Conservation (phyloP, 495 filamentous ascomycete species). For the Halenospora varia region DNA sequence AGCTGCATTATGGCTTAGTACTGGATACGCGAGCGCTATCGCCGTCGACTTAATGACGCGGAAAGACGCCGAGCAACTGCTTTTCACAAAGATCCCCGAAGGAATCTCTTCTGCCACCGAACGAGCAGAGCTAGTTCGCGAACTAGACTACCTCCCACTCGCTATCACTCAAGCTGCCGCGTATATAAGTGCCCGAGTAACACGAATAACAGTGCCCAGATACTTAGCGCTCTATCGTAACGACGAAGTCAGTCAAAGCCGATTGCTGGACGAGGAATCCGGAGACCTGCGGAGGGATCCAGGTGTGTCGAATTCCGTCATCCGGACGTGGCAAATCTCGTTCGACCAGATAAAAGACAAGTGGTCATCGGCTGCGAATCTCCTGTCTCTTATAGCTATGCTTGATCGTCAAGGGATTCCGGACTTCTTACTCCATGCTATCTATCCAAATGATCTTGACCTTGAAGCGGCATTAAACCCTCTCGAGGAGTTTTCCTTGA, state of each 20-base stretch:
- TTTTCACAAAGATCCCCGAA: slow-evolving; percentile 31
- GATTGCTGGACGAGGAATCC: slow-evolving; percentile 37
- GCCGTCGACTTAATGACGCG: slow-evolving; percentile 3
- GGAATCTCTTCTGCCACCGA: slow-evolving; percentile 25
- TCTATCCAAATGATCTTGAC: slow-evolving; percentile 2
- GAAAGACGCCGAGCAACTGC: slow-evolving; percentile 16
- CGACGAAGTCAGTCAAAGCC: slow-evolving; percentile 28
- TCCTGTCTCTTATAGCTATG: slow-evolving; percentile 38
- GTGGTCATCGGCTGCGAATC: slow-evolving; percentile 32
- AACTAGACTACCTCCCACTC: slow-evolving; percentile 17
- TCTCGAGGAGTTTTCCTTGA: slow-evolving; percentile 22
- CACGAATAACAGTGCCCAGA: slow-evolving; percentile 27
- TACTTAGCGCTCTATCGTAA: slow-evolving; percentile 29
- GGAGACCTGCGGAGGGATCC: slow-evolving; percentile 35
- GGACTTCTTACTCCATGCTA: slow-evolving; percentile 23
- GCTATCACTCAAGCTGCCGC: slow-evolving; percentile 23
- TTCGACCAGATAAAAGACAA: slow-evolving; percentile 37
- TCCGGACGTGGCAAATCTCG: slow-evolving; percentile 44
- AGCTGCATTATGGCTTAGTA: slow-evolving; percentile 18
- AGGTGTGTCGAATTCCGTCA: slow-evolving; percentile 34
- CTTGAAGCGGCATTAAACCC: slow-evolving; percentile 11
- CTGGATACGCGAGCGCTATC: slow-evolving; percentile 7
- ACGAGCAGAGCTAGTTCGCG: slow-evolving; percentile 4
- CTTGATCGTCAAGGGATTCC: slow-evolving; percentile 42
- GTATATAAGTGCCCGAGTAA: slow-evolving; percentile 16